phyloP scores from a whole-genome alignment of 495 filamentous ascomycete genomes.

The Aspergillus baeticus region DNA sequence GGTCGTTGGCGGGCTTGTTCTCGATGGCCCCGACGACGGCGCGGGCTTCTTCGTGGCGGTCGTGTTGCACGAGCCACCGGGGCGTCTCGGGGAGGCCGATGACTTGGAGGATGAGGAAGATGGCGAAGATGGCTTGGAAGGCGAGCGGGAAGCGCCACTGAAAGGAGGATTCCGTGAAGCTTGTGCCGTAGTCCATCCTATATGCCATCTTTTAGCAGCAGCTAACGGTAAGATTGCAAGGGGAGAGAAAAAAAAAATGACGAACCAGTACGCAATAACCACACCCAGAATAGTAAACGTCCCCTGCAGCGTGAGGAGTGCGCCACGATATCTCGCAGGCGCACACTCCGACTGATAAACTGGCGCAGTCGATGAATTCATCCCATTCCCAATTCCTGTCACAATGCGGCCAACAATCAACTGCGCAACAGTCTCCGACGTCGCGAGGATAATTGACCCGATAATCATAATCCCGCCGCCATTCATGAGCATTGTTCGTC shows the following conservation, averaged over 20 bases:
- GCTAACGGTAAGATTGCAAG: too few relatives aligned
- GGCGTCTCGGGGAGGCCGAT: conserved; percentile 63
- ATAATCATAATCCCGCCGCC: conserved; percentile 44
- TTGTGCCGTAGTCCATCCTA: conserved; percentile 57
- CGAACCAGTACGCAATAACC: conserved; percentile 40
- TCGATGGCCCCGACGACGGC: conserved; percentile 24
- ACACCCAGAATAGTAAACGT: conserved; percentile 44
- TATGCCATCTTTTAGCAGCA: too few relatives aligned
- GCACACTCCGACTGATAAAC: conserved; percentile 56
- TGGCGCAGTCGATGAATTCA: conserved; percentile 50
- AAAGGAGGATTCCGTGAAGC: conserved; percentile 45
- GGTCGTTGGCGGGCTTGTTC: conserved; percentile 15
- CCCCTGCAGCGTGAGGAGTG: conserved; percentile 51
- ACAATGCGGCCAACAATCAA: conserved; percentile 50
- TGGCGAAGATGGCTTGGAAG: conserved; percentile 58
- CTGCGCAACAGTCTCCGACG: conserved; percentile 46
- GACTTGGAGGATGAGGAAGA: conserved; percentile 55
- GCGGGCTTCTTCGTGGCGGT: conserved; percentile 48
- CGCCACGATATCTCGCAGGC: conserved; percentile 58
- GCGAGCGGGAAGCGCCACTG: conserved; percentile 59
- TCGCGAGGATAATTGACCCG: conserved; percentile 41
- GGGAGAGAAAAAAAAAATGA: background rate
- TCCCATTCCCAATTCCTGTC: conserved; percentile 51
- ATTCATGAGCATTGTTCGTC: conserved; percentile 40
- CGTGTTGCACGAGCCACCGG: conserved; percentile 53